phyloP scores from a whole-genome alignment of 495 filamentous ascomycete species.

The Podospora pseudoanserina region DNA sequence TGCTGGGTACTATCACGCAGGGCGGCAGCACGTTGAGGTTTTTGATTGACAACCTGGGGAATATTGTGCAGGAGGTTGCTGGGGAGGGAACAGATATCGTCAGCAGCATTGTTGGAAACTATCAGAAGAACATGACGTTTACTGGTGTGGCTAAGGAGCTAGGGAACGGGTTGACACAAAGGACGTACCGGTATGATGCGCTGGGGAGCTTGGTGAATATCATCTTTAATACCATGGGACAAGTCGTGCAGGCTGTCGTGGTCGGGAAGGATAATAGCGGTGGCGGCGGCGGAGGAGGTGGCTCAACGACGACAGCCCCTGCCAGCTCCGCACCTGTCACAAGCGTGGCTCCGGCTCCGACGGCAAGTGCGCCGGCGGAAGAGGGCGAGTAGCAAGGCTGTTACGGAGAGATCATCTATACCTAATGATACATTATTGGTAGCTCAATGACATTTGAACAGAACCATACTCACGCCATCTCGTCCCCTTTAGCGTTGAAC shows the following conservation, averaged over 20 bases:
- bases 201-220: conserved; percentile 56
- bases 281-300: conserved; percentile 13
- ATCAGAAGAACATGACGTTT: conserved; percentile 54
- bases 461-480: too few relatives aligned
- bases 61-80: conserved; percentile 54
- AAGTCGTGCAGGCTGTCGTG: conserved; percentile 56
- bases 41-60: conserved; percentile 56
- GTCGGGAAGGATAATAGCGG: conserved; percentile 24
- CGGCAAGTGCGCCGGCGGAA: background rate
- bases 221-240: conserved; percentile 50
- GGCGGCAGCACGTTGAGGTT: conserved; percentile 50
- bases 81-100: conserved; percentile 37
- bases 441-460: too few relatives aligned
- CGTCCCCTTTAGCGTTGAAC: too few relatives aligned
- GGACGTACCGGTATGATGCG: conserved; percentile 50
- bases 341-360: background rate
- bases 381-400: background rate
- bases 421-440: too few relatives aligned
- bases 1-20: conserved; percentile 52
- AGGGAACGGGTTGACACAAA: conserved; percentile 49
- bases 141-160: conserved; percentile 45
- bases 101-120: conserved; percentile 53
- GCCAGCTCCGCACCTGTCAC: background rate
- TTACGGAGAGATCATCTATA: too few relatives aligned
- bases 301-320: background rate